Base-by-base conservation (phyloP, 1,284 basidiomycete species). In the Malassezia nana region DNA sequence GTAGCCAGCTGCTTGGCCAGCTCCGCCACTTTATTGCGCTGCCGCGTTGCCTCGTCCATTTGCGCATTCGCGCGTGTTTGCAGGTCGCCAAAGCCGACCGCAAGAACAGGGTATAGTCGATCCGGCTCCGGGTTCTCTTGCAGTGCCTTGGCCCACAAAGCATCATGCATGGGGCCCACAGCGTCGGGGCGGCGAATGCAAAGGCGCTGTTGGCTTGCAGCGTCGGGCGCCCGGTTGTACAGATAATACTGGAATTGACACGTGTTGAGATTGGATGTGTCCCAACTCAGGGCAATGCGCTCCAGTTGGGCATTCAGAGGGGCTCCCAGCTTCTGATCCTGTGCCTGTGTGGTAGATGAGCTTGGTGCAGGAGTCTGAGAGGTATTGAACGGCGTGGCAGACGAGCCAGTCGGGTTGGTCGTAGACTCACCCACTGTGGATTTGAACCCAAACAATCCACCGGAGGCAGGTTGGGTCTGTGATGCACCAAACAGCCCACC, bases 231-330 rank as follows among this genome's bases (percentile, higher is more conserved):
- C 10, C 65, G 60, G 47, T 67, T 69, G 58, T 70, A 70, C 40
- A 70, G 60, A 55, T 70, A 70, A 50, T 62, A 63, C 29, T 61
- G 60, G 51, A 73, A 73, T 2, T 60, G 62, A 32, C 70, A 73
- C 12, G 58, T 63, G 1, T 63, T 57, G 2, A 69, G 53, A 42
- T 72, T 66, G 50, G 49, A 48, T 4, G 63, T 65, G 31, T 73
- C 64, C 67, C 67, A 73, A 5, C 67, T 66, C 13, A 62, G 52
- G 13, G 63, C 60, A 31, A 73, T 65, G 18, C 61, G 63, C 46
- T 67, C 69, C 12, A 73, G 49, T 39, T 65, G 62, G 20, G 57
- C 24, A 2, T 60, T 53, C 9, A 73, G 57, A 6, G 58, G 50
- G 4, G 50, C 28, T 12, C 70, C 70, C 10, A 73, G 57, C 43